These are phyloP conservation scores for Talaromyces pinophilus DNA, from an alignment of 2,329 filamentous ascomycete genomes.

Conservation along the genomic window DNA sequence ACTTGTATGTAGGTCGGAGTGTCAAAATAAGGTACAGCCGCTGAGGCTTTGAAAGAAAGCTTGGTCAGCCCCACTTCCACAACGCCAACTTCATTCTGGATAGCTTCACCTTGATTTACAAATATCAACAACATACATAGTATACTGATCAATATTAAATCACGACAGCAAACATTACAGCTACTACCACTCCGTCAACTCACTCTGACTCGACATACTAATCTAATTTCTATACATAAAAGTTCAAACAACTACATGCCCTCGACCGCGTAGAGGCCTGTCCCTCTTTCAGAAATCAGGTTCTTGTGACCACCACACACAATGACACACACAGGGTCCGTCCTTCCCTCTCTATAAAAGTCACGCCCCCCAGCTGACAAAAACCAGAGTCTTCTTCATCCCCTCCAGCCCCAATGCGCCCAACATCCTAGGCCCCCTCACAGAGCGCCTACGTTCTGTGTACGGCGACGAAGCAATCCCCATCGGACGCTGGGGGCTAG, in stretches of 20 bases:
- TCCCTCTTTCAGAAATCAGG: not conserved
- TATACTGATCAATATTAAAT: not conserved
- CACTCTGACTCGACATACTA: not conserved
- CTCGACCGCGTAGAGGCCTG: not conserved
- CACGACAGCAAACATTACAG: not conserved
- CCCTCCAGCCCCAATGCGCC: slow-evolving; percentile 44
- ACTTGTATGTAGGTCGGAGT: no score
- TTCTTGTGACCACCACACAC: not conserved
- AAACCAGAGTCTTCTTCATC: slow-evolving; percentile 45
- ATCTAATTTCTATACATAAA: not conserved
- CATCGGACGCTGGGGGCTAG: slow-evolving; percentile 43
- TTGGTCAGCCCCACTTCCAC: not conserved
- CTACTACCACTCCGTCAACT: not conserved
- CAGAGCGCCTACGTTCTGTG: slow-evolving; percentile 42
- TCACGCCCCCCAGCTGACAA: not conserved
- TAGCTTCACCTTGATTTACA: not conserved
- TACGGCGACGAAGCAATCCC: slow-evolving; percentile 39
- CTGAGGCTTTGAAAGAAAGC: slow-evolving; percentile 5
- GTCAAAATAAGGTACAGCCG: not conserved
- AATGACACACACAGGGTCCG: slow-evolving; percentile 12
- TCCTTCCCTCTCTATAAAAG: not conserved
- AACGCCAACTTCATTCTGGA: not conserved
- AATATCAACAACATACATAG: not conserved
- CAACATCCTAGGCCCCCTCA: slow-evolving; percentile 38
- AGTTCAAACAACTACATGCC: not conserved